A percentile compares a stretch with the other conserved stretches of the same genome.
phyloP scores from a whole-genome alignment of 2,329 filamentous ascomycete species.

The Fusarium heterosporum region DNA sequence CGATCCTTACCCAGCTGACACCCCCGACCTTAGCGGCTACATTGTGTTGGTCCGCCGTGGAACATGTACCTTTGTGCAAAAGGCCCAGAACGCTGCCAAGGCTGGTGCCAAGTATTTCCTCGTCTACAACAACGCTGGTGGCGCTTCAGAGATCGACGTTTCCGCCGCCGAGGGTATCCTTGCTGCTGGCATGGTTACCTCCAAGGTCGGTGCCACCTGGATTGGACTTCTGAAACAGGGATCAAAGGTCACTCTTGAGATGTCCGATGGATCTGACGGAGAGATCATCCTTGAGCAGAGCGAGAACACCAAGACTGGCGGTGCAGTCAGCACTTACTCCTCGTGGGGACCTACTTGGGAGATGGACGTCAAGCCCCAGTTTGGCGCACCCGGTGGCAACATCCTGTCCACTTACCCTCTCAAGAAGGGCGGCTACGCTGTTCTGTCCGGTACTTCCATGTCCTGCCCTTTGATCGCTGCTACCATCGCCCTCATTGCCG shows the following conservation, averaged over 20 bases:
- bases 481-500: slow-evolving; percentile 64
- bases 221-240: slow-evolving; percentile 44
- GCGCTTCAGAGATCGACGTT: slow-evolving; percentile 16
- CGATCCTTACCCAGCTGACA: slow-evolving; percentile 61
- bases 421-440: slow-evolving; percentile 61
- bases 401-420: slow-evolving; percentile 69
- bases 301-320: slow-evolving; percentile 60
- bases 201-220: slow-evolving; percentile 17
- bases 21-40: slow-evolving; percentile 66
- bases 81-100: slow-evolving; percentile 64
- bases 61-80: slow-evolving; percentile 66
- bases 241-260: slow-evolving; percentile 57
- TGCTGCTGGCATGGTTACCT: slow-evolving; percentile 19
- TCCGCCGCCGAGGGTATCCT: slow-evolving; percentile 14
- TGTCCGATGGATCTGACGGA: slow-evolving; percentile 52
- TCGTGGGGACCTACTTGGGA: slow-evolving; percentile 73
- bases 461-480: slow-evolving; percentile 67
- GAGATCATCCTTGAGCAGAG: slow-evolving; percentile 49
- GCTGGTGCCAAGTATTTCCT: slow-evolving; percentile 70
- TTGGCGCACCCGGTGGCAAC: slow-evolving; percentile 65
- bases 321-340: slow-evolving; percentile 64
- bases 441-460: slow-evolving; percentile 70
- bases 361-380: slow-evolving; percentile 66
- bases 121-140: slow-evolving; percentile 66
- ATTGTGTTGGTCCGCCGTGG: slow-evolving; percentile 72